A percentile compares a stretch with the other conserved stretches of the same genome.
These are phyloP conservation scores for Backusella circina DNA, from an alignment of 192 early-diverging fungal species.

Conservation along the genomic window DNA sequence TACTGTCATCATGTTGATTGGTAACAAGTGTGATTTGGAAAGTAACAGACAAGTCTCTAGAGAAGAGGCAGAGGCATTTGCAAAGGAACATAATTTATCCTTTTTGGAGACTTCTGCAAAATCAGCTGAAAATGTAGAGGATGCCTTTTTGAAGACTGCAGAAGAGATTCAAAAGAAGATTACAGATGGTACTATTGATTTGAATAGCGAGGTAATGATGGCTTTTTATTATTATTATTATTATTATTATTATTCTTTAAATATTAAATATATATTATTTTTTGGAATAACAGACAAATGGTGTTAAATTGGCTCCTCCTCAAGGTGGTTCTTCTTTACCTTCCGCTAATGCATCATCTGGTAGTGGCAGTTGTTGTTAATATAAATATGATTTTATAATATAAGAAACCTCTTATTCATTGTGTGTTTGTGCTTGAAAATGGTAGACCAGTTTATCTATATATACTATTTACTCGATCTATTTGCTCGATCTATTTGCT, in stretches of 20 bases:
- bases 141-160: slow-evolving; percentile 74
- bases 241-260: background rate
- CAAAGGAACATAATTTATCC: slow-evolving; percentile 76
- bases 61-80: slow-evolving; percentile 91
- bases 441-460: no score
- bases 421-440: background rate
- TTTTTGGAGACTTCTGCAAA: slow-evolving; percentile 93
- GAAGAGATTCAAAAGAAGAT: slow-evolving; percentile 79
- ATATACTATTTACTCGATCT: no score
- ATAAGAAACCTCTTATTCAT: background rate
- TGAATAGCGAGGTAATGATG: slow-evolving; percentile 52
- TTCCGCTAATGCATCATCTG: slow-evolving; percentile 16
- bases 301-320: slow-evolving; percentile 63
- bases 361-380: slow-evolving; percentile 18
- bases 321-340: slow-evolving; percentile 36
- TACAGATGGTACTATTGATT: slow-evolving; percentile 69
- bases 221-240: background rate
- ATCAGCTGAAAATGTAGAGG: slow-evolving; percentile 82
- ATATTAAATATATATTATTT: background rate
- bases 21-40: slow-evolving; percentile 89
- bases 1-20: slow-evolving; percentile 90
- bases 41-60: slow-evolving; percentile 67
- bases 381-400: background rate
- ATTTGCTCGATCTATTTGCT: background rate
- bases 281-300: slow-evolving; percentile 29